A percentile compares a stretch with the other conserved stretches of the same genome.
Evolutionary conservation across 371 early-diverging fungal species (phyloP).

Genomic region (Mucor circinelloides): DNA sequence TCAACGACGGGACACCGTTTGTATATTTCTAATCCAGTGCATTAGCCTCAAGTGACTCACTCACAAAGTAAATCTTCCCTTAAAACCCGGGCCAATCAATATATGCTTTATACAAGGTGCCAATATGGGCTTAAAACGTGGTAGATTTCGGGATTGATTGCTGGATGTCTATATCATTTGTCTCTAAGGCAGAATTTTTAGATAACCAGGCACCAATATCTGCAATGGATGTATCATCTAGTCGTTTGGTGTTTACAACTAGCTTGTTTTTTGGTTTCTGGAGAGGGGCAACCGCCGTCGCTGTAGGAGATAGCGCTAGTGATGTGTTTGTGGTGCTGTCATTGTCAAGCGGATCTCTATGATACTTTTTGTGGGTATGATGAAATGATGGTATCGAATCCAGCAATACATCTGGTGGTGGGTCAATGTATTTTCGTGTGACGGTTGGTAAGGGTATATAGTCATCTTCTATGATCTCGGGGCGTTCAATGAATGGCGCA

Average conservation of each 20-base stretch:
- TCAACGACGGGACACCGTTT: neutral
- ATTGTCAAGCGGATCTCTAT: neutral
- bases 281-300: neutral
- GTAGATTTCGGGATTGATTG: neutral
- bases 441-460: constrained; percentile 15
- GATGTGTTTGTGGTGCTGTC: too few relatives aligned
- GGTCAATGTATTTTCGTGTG: constrained; percentile 11
- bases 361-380: neutral
- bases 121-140: neutral
- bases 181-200: neutral
- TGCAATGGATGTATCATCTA: neutral
- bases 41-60: neutral
- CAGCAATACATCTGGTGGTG: neutral
- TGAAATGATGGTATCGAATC: neutral
- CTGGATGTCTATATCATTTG: neutral
- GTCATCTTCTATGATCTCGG: constrained; percentile 3
- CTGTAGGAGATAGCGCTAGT: neutral
- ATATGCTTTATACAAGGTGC: neutral
- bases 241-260: neutral
- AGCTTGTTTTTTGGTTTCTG: neutral
- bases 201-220: neutral
- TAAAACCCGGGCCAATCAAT: neutral
- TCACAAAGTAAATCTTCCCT: neutral
- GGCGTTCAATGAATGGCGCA: neutral
- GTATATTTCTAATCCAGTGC: too few relatives aligned